A percentile compares a stretch with the other conserved stretches of the same genome.
These are phyloP conservation scores for Singerocomus rubriflavus DNA, from an alignment of 1,284 basidiomycete species.

Conservation along the genomic window DNA sequence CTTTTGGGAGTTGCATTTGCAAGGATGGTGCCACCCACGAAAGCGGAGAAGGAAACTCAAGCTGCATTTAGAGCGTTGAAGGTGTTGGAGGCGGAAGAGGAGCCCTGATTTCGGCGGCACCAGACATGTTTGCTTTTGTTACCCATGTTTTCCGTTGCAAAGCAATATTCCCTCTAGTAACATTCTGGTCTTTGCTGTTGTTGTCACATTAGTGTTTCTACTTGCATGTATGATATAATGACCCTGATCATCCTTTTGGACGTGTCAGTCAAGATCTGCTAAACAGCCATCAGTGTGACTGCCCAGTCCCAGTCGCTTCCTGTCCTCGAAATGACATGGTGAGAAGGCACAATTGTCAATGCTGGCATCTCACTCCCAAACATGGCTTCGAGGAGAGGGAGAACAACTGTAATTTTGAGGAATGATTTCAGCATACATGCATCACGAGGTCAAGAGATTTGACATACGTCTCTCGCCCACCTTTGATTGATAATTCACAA, in stretches of 20 bases:
- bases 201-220: not conserved
- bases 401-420: slow-evolving; percentile 10
- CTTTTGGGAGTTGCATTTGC: slow-evolving; percentile 71
- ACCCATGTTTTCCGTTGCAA: not conserved
- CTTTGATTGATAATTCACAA: slow-evolving; percentile 16
- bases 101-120: slow-evolving; percentile 35
- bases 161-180: slow-evolving; percentile 9
- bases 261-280: not conserved
- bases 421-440: slow-evolving; percentile 1
- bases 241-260: not conserved
- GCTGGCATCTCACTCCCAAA: slow-evolving; percentile 35
- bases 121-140: slow-evolving; percentile 14
- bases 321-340: slow-evolving; percentile 40
- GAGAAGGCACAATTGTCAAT: slow-evolving; percentile 56
- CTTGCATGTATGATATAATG: slow-evolving; percentile 6
- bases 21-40: slow-evolving; percentile 80
- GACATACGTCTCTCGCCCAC: slow-evolving; percentile 17
- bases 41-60: slow-evolving; percentile 85
- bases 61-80: slow-evolving; percentile 77
- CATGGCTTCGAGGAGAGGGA: slow-evolving; percentile 18
- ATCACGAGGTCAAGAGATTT: not conserved
- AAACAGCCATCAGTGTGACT: slow-evolving; percentile 39
- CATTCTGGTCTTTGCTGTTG: slow-evolving; percentile 2
- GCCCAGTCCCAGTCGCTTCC: slow-evolving; percentile 56
- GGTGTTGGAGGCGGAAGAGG: slow-evolving; percentile 56